Percentiles rank a stretch among this genome's conserved stretches.
Conservation (phyloP, 2,329 filamentous ascomycete genomes). For the Ustilaginoidea virens region DNA sequence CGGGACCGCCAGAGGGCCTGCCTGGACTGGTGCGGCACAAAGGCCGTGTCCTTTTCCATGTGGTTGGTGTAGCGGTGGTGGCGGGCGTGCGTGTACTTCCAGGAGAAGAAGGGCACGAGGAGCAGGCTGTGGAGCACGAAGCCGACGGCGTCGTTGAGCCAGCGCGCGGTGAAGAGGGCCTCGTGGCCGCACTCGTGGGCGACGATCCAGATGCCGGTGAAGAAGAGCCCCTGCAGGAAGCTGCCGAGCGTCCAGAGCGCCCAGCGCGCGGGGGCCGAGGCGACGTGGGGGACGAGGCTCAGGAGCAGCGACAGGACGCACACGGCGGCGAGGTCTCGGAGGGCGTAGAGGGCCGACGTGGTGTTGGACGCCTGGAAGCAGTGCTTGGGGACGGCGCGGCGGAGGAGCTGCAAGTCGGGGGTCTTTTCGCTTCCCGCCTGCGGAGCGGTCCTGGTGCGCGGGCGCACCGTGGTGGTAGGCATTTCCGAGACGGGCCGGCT, state of each 20-base stretch:
- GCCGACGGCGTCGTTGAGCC: slow-evolving; percentile 80
- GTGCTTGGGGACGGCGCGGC: slow-evolving; percentile 92
- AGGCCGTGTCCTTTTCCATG: slow-evolving; percentile 98
- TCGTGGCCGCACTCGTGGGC: slow-evolving; percentile 97
- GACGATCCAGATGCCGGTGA: slow-evolving; percentile 87
- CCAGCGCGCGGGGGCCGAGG: slow-evolving; percentile 50
- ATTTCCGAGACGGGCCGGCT: no score
- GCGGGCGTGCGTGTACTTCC: slow-evolving; percentile 98
- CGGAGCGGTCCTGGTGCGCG: slow-evolving; percentile 38
- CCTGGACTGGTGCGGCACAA: slow-evolving; percentile 82
- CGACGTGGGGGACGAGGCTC: slow-evolving; percentile 78
- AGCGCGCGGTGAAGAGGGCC: slow-evolving; percentile 81
- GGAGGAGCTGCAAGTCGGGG: slow-evolving; percentile 91
- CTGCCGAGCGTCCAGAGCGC: slow-evolving; percentile 52
- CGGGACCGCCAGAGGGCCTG: slow-evolving; percentile 64
- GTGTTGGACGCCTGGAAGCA: slow-evolving; percentile 80
- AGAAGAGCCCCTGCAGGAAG: slow-evolving; percentile 80
- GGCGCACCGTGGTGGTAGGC: no score
- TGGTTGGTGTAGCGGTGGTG: slow-evolving; percentile 98
- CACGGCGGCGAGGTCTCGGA: slow-evolving; percentile 61
- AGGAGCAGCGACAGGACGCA: slow-evolving; percentile 77
- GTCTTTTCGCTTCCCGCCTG: slow-evolving; percentile 89
- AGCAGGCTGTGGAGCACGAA: slow-evolving; percentile 82
- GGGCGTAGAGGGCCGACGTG: slow-evolving; percentile 66
- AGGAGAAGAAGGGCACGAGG: slow-evolving; percentile 94